Evolutionary conservation across 1,284 basidiomycete species (phyloP).

Genomic region (Tausonia pullulans): DNA sequence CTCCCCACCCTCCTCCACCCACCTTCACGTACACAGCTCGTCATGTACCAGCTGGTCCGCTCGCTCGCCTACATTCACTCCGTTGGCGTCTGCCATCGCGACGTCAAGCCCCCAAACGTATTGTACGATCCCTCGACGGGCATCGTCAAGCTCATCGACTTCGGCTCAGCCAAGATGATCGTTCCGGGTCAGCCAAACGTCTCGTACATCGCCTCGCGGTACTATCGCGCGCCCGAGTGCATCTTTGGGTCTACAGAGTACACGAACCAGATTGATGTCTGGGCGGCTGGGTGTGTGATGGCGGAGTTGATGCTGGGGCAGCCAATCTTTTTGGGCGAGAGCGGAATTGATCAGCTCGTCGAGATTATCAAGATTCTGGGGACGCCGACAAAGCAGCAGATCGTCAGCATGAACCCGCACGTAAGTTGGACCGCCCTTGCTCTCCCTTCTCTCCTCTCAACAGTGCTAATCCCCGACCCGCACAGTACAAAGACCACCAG

Average conservation of each 20-base stretch:
- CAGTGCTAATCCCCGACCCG: not conserved
- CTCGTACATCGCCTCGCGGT: conserved; percentile 97
- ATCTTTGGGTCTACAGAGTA: conserved; percentile 99
- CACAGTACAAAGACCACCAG: conserved; percentile 98
- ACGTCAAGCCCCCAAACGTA: conserved; percentile 99
- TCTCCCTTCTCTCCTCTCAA: not conserved
- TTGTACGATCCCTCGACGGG: conserved; percentile 95
- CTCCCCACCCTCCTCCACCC: not conserved
- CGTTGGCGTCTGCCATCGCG: conserved; percentile 82
- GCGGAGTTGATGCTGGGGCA: conserved; percentile 98
- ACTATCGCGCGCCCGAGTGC: conserved; percentile 97
- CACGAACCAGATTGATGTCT: conserved; percentile 97
- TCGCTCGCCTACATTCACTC: conserved; percentile 97
- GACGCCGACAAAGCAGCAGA: conserved; percentile 96
- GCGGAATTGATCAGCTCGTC: conserved; percentile 98
- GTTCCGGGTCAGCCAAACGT: conserved; percentile 97
- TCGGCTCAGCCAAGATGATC: conserved; percentile 96
- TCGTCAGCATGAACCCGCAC: conserved; percentile 77
- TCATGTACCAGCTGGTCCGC: conserved; percentile 66
- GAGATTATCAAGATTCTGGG: conserved; percentile 99
- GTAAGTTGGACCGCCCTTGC: not conserved
- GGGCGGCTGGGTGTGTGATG: conserved; percentile 99
- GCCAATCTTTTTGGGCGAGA: conserved; percentile 96
- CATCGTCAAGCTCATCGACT: conserved; percentile 94
- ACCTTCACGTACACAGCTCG: conserved; percentile 33